Conservation (phyloP, 2,329 filamentous ascomycete species). For the Knufia fluminis region DNA sequence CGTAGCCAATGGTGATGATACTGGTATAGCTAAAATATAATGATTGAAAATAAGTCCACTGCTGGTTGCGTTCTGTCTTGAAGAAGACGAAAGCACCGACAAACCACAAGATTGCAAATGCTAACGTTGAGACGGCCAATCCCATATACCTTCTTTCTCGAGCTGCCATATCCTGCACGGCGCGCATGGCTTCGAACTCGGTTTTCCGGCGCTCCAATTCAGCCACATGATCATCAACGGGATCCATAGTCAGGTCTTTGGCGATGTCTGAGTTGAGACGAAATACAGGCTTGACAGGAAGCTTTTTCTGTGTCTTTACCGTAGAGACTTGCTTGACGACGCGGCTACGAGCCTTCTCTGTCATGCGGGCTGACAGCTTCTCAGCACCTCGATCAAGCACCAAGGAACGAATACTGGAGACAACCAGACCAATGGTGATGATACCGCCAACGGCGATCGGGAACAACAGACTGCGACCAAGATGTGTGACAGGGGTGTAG, state of each 20-base stretch:
- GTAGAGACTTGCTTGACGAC: slow-evolving; percentile 24
- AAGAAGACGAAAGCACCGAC: slow-evolving; percentile 44
- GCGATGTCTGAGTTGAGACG: slow-evolving; percentile 11
- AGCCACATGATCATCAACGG: slow-evolving; percentile 12
- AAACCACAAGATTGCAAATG: slow-evolving; percentile 34
- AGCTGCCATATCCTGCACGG: slow-evolving; percentile 34
- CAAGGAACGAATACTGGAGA: slow-evolving; percentile 41
- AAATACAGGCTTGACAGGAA: slow-evolving; percentile 11
- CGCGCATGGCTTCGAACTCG: slow-evolving; percentile 39
- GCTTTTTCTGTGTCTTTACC: slow-evolving; percentile 5
- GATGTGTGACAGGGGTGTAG: slow-evolving; percentile 40
- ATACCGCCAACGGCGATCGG: slow-evolving; percentile 48
- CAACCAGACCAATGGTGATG: slow-evolving; percentile 46
- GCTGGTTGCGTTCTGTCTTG: slow-evolving; percentile 35
- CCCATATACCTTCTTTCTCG: slow-evolving; percentile 36
- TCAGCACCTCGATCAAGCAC: slow-evolving; percentile 32
- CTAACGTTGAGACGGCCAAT: slow-evolving; percentile 27
- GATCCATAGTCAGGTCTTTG: slow-evolving; percentile 12
- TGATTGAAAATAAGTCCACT: slow-evolving; percentile 45
- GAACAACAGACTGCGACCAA: slow-evolving; percentile 43
- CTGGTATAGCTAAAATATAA: slow-evolving; percentile 47
- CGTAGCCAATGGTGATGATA: slow-evolving; percentile 48
- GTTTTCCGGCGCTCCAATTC: slow-evolving; percentile 24
- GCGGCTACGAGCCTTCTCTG: slow-evolving; percentile 27
- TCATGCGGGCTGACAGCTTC: slow-evolving; percentile 29